These are phyloP conservation scores for Corchorus olitorius DNA, from an alignment of 345 rosid species.

Conservation along the genomic window DNA sequence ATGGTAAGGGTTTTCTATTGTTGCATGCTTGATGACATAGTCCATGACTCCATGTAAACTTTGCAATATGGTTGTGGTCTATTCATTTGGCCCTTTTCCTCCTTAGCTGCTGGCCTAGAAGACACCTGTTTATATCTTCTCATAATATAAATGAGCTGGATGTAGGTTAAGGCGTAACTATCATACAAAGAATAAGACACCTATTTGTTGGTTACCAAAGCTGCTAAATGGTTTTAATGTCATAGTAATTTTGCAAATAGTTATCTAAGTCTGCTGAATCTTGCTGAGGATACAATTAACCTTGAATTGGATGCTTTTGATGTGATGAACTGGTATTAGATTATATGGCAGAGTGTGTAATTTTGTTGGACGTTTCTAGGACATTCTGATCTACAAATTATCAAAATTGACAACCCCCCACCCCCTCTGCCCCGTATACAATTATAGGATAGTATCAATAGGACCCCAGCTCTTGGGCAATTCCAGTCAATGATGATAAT, in stretches of 20 bases:
- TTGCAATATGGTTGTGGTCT: neutral
- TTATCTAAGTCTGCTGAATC: neutral
- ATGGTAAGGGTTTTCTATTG: slow-evolving; percentile 52
- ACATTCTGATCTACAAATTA: neutral
- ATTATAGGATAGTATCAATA: neutral
- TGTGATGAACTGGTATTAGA: neutral
- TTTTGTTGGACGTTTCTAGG: neutral
- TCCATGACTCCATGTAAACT: neutral
- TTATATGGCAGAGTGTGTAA: neutral
- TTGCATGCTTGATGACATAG: slow-evolving; percentile 14
- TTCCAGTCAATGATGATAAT: neutral
- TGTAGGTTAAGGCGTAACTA: neutral
- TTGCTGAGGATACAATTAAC: neutral
- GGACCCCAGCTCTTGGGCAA: neutral
- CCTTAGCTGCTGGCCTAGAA: neutral
- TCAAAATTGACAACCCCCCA: neutral
- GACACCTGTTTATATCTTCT: neutral
- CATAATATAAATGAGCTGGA: neutral
- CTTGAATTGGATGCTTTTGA: neutral
- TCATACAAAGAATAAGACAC: neutral
- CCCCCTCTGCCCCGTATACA: neutral
- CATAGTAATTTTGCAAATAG: slow-evolving; percentile 3
- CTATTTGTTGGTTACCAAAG: neutral
- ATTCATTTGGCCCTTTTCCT: neutral
- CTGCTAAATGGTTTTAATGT: neutral